These are phyloP conservation scores for Tolypocladium tropicale DNA, from an alignment of 2,329 filamentous ascomycete genomes.

Conservation along the genomic window DNA sequence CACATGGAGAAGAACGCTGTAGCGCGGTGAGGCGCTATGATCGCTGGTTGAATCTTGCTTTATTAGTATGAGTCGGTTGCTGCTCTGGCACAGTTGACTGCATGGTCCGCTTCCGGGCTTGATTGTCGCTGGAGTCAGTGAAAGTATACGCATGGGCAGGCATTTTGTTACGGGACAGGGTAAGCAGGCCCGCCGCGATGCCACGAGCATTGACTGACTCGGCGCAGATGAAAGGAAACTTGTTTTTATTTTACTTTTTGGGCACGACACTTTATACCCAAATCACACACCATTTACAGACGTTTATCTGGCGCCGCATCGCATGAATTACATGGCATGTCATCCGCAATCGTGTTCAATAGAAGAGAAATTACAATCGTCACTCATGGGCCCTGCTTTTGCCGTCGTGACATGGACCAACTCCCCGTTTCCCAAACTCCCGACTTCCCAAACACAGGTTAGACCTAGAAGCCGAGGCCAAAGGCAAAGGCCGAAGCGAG, in stretches of 20 bases:
- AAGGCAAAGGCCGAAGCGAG: conserved; percentile 27
- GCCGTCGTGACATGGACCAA: background rate
- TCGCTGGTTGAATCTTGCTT: background rate
- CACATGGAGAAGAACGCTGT: conserved; percentile 15
- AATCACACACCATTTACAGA: background rate
- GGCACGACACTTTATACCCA: background rate
- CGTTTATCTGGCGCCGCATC: background rate
- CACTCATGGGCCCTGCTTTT: background rate
- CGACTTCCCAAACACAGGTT: background rate
- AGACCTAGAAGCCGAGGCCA: conserved; percentile 22
- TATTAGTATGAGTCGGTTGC: background rate
- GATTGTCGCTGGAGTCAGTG: background rate
- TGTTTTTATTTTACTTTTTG: too few species aligned
- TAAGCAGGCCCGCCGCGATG: background rate
- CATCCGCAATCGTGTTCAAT: background rate
- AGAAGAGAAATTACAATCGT: background rate
- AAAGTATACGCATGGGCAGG: background rate
- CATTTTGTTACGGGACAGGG: background rate
- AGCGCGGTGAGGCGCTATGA: background rate
- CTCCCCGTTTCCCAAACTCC: background rate
- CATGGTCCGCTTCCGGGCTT: background rate
- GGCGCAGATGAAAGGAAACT: background rate
- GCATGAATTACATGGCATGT: background rate
- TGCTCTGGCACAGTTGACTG: background rate
- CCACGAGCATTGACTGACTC: background rate